Percentiles rank a stretch among this genome's conserved stretches.
phyloP scores from a whole-genome alignment of 495 filamentous ascomycete species.

The Aspergillus asperescens region DNA sequence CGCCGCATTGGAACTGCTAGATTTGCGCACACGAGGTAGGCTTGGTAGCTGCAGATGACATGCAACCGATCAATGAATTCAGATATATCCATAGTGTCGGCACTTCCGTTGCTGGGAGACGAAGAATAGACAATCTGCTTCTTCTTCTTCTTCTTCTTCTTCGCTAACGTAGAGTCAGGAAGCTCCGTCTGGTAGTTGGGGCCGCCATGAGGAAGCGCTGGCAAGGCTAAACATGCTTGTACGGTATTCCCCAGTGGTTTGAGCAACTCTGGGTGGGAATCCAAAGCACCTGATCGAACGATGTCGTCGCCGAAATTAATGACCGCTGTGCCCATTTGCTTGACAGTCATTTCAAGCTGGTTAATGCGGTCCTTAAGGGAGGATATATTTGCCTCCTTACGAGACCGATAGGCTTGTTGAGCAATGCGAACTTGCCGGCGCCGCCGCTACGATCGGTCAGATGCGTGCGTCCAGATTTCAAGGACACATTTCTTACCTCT shows the following conservation, averaged over 20 bases:
- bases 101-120: constrained; percentile 13
- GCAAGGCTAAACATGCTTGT: constrained; percentile 23
- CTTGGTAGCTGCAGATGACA: constrained; percentile 55
- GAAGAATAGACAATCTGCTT: background rate
- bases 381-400: constrained; percentile 77
- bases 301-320: constrained; percentile 60
- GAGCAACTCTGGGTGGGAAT: constrained; percentile 28
- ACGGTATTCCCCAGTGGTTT: constrained; percentile 34
- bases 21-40: constrained; percentile 50
- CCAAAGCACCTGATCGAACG: constrained; percentile 45
- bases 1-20: constrained; percentile 44
- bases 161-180: background rate
- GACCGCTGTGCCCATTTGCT: constrained; percentile 70
- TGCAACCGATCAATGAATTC: constrained; percentile 61
- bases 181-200: background rate
- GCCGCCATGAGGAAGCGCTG: constrained; percentile 15
- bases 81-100: constrained; percentile 48
- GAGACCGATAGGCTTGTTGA: constrained; percentile 76
- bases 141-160: background rate
- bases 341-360: constrained; percentile 58
- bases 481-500: constrained; percentile 11
- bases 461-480: background rate
- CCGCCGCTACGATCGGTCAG: constrained; percentile 52
- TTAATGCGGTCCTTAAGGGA: constrained; percentile 62
- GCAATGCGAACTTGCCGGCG: constrained; percentile 85